Evolutionary conservation across 2,329 filamentous ascomycete species (phyloP).

Genomic region (Calonectria leucothoes): DNA sequence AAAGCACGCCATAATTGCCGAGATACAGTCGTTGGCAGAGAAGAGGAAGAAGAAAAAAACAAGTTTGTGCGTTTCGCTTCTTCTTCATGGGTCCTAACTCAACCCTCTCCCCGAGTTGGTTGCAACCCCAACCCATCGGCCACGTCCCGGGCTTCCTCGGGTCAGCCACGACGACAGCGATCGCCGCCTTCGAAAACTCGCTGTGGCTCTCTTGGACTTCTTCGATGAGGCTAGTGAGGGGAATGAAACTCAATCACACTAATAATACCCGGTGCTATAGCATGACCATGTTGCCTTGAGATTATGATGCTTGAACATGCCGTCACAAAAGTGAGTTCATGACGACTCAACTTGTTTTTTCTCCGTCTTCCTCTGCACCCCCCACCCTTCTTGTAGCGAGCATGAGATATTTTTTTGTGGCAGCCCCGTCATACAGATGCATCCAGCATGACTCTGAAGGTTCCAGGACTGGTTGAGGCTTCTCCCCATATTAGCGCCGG

Average conservation of each 20-base stretch:
- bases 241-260: background rate
- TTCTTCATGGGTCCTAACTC: background rate
- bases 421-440: slow-evolving; percentile 11
- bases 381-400: background rate
- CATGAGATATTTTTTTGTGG: slow-evolving; percentile 21
- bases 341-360: background rate
- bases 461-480: background rate
- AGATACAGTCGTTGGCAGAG: background rate
- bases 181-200: background rate
- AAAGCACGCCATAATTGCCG: slow-evolving; percentile 19
- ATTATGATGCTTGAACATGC: background rate
- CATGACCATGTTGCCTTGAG: background rate
- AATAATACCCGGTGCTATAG: background rate
- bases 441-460: background rate
- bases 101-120: slow-evolving; percentile 4
- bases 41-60: background rate
- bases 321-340: background rate
- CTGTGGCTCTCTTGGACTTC: background rate
- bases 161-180: background rate
- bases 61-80: slow-evolving; percentile 8
- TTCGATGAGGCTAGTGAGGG: background rate
- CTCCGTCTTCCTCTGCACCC: too few relatives aligned
- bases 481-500: slow-evolving; percentile 13
- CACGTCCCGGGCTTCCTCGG: slow-evolving; percentile 19
- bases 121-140: slow-evolving; percentile 41